A percentile compares a stretch with the other conserved stretches of the same genome.
These are phyloP conservation scores for Xerocomellus chrysenteron DNA, from an alignment of 768 basidiomycete species.

Conservation along the genomic window DNA sequence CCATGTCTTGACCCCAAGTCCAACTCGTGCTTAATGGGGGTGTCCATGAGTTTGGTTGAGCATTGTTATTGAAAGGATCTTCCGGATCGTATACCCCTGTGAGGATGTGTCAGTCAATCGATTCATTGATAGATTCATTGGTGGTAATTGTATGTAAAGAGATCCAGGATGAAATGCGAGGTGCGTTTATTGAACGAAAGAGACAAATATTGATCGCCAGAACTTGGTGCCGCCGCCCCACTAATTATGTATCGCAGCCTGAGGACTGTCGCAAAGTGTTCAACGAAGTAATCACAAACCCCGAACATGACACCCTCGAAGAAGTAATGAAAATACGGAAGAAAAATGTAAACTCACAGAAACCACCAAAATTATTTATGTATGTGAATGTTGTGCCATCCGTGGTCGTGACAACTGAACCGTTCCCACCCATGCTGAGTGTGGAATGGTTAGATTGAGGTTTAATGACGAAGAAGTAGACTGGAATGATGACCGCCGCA, in stretches of 20 bases:
- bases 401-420: conserved; percentile 58
- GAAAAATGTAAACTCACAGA: conserved; percentile 46
- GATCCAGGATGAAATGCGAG: not conserved
- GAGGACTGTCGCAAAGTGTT: not conserved
- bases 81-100: conserved; percentile 66
- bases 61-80: conserved; percentile 73
- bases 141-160: not conserved
- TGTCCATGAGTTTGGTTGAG: conserved; percentile 76
- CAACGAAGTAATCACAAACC: not conserved
- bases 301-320: not conserved
- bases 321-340: not conserved
- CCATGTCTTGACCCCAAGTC: conserved; percentile 61
- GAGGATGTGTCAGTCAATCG: conserved; percentile 4
- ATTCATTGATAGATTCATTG: not conserved
- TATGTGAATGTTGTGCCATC: conserved; percentile 78
- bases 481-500: conserved; percentile 43
- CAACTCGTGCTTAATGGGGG: conserved; percentile 76
- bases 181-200: not conserved
- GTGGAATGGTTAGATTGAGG: conserved; percentile 9
- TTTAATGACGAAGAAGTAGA: conserved; percentile 34
- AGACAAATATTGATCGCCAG: not conserved
- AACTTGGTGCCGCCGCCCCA: too few relatives aligned
- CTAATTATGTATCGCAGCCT: not conserved
- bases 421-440: conserved; percentile 55
- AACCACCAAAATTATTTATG: conserved; percentile 72